These are phyloP conservation scores for Halophytophthora polymorphica DNA, from an alignment of 352 stramenopile genomes.

Conservation along the genomic window DNA sequence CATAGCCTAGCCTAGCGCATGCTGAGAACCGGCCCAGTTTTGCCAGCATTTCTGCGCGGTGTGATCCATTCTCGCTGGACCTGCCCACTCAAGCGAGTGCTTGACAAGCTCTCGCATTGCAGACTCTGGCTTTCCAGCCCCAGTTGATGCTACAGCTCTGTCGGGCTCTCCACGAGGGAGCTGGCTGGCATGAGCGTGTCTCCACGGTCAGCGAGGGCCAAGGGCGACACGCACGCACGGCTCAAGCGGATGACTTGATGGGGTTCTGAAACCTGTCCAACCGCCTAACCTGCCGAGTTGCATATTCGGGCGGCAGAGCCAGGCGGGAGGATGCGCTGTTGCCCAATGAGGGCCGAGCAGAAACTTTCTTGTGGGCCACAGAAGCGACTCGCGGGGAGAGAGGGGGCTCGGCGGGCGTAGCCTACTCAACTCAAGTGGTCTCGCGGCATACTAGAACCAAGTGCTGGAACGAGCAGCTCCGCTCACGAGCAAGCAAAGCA, in stretches of 20 bases:
- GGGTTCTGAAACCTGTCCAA: not conserved
- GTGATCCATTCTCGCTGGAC: no score
- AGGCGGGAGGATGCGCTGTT: no score
- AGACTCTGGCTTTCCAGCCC: no score
- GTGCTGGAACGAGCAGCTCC: not conserved
- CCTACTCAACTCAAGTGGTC: not conserved
- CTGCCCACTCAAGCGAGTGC: no score
- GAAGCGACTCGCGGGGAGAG: not conserved
- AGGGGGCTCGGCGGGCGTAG: not conserved
- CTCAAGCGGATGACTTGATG: not conserved
- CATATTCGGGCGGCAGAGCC: not conserved
- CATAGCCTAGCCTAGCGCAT: not conserved
- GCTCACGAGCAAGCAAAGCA: conserved; percentile 19
- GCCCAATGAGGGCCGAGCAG: not conserved
- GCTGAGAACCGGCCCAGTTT: not conserved
- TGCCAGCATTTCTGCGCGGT: not conserved
- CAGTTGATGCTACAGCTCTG: no score
- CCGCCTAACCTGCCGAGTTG: not conserved
- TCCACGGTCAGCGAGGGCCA: not conserved
- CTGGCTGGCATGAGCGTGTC: no score
- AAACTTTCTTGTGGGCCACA: conserved; percentile 1
- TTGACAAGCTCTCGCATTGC: no score
- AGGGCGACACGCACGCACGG: not conserved
- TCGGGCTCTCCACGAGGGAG: no score
- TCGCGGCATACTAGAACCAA: conserved; percentile 2